Evolutionary conservation across 352 stramenopile genomes (phyloP), one percentile per base, ranked within the genome.

Genomic region (Phytophthora hibernalis): DNA sequence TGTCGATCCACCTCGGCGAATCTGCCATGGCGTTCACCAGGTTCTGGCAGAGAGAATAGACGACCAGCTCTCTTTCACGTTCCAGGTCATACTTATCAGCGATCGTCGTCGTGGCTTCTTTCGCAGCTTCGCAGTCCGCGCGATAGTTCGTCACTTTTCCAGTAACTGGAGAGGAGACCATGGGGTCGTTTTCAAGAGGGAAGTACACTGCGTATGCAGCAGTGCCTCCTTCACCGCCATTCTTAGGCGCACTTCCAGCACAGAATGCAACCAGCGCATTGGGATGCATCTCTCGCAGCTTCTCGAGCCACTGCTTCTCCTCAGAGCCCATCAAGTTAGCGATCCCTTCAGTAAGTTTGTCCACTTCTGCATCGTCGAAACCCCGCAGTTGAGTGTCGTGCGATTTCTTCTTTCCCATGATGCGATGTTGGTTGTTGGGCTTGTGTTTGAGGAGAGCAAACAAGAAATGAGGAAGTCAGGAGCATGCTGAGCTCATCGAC

Each of bases 201-300:
- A 63, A 63, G n/a, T n/a, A 55, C 6, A 55, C 44, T 12, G 44
- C 44, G 24, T 43, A 63, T 22, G 44, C 30, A 21, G 55, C 55
- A 15, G 33, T 38, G 6, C 31, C 22, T 22, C 21, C n/a, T 10
- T 47, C 18, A 47, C 0, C 3, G 15, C 44, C 44, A 55, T 63
- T 63, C 16, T 0, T 20, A 22, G 22, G 44, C 15, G 31, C 55
- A 30, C 44, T 55, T 1, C 21, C 31, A 2, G 43, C 22, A 45
- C 55, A 55, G 22, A 55, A 55, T 6, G 55, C 55, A 48, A 63
- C 20, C 4, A 55, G 22, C 5, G n/a, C 21, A 11, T 49, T 1
- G 24, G 0, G 9, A 20, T 63, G 31, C 8, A 18, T 0, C n/a
- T 42, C 8, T 11, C n/a, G 31, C 15, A 63, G 37, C 0, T 11